Evolutionary conservation across 75 land plant genomes (phyloP), one percentile per base, ranked within the genome.

Genomic region (Azolla pinnata): DNA sequence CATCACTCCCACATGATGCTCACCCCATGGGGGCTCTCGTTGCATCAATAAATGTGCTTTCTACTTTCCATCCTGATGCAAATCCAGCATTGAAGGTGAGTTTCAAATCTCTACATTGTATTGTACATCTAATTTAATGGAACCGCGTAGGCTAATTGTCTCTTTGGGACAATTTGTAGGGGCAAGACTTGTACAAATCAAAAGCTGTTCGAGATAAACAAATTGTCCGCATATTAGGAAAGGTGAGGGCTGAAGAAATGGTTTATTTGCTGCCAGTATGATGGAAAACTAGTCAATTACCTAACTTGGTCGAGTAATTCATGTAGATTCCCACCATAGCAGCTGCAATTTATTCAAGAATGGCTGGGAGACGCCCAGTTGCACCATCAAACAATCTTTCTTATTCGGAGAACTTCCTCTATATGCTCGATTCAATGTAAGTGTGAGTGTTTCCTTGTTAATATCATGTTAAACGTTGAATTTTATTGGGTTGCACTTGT

Each of bases 371-470:
- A 54, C 83, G 80, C 54, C 78, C 96, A 50, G 91, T 89, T 55
- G 76, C 78, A 25, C 97, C 99, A 63, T 81, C 83, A 20, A 83
- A 55, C 75, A 75, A 57, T 31, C 86, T 95, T 56, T 88, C 96
- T 52, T 93, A 93, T 67, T 56, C 99, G 44, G 99, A 95, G 83
- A 95, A 95, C 66, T 95, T 95, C 68, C 57, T 95, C 24, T 95
- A 86, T 59, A 90, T 95, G 99, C 75, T 95, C 44, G 99, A 95
- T 64, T 95, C 99, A 54, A 33, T 86, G 99, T 95, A 89, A 76
- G 49, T 46, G n/a, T n/a, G n/a, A n/a, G n/a, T n/a, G n/a, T n/a
- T n/a, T n/a, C n/a, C n/a, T n/a, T n/a, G n/a, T n/a, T n/a, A n/a
- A n/a, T n/a, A n/a, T n/a, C n/a, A n/a, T n/a, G n/a, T n/a, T n/a